Conservation (phyloP, 169 alveolate genomes). For the Cryptosporidium xiaoi region DNA sequence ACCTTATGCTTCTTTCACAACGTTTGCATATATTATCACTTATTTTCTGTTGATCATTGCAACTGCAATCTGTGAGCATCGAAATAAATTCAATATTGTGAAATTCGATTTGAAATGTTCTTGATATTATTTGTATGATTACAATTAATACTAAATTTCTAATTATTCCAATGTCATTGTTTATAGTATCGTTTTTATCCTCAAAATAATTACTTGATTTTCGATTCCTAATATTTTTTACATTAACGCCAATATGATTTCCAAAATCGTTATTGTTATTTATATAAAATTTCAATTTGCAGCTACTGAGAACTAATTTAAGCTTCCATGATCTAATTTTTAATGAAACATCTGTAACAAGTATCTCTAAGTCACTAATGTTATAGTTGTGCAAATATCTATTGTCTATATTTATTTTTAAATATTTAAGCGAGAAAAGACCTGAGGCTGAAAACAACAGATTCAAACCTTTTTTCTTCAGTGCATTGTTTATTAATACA, state of each 20-base stretch:
- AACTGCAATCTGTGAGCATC: constrained; percentile 15
- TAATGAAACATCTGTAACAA: not conserved
- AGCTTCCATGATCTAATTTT: constrained; percentile 33
- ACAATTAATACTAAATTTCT: constrained; percentile 42
- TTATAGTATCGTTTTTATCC: not conserved
- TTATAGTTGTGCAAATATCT: constrained; percentile 1
- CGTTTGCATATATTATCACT: constrained; percentile 27
- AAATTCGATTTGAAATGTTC: constrained; percentile 21
- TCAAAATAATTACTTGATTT: too few species aligned
- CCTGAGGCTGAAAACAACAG: constrained; percentile 31
- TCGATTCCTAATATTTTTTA: too few species aligned
- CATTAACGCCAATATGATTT: not conserved
- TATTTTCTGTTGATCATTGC: constrained; percentile 5
- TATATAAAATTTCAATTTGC: not conserved
- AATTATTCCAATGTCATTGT: constrained; percentile 30
- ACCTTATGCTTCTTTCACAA: constrained; percentile 14
- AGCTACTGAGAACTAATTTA: not conserved
- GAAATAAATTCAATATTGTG: not conserved
- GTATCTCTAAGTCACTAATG: not conserved
- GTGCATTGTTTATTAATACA: not conserved
- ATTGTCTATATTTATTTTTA: constrained; percentile 14
- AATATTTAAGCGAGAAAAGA: constrained; percentile 6
- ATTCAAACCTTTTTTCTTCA: constrained; percentile 36
- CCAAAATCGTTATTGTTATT: not conserved
- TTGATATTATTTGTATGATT: constrained; percentile 36